Evolutionary conservation across 148 eudicot genomes (phyloP), one percentile per base, ranked within the genome.

Genomic region (Polygonum aviculare): DNA sequence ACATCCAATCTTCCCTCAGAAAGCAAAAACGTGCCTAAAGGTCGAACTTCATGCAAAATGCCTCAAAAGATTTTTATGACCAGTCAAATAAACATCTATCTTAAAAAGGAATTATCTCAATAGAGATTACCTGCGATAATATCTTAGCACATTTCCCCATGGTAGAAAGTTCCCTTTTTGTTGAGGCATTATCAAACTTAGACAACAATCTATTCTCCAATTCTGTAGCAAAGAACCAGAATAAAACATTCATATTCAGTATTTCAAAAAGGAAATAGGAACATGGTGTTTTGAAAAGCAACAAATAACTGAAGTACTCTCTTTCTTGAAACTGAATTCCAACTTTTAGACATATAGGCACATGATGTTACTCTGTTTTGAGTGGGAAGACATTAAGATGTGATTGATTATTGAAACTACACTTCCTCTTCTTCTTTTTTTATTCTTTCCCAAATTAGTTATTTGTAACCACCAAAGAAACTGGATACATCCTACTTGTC

Each of bases 101-200:
- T 11, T 2, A 5, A 31, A 70, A 70, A 39, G 26, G 2, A 39
- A 11, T 12, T 41, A 72, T 45, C 69, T n/a, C 44, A 70, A 6
- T 6, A 44, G 44, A 77, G 76, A n/a, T 62, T 75, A 95, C 99
- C 97, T 90, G 93, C 48, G 99, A 92, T 84, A 93, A 82, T 75
- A 93, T 93, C 76, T 96, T 96, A 16, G 97, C 99, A 85, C 98
- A 96, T 81, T 96, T 97, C 26, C 91, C 89, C 99, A 96, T 96
- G 73, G 97, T 84, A 81, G 99, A 89, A 67, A 96, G 78, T 73
- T 96, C 99, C 78, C 97, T 90, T 82, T 82, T 88, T 73, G 93
- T 97, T 33, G 99, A 93, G 79, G 98, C 99, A 51, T 89, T 87
- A 87, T 96, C 99, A 83, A 96, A 96, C 80, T 86, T 87, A 78